These are phyloP conservation scores for Pascua sp. DNA, from an alignment of 1,284 basidiomycete genomes.

Conservation along the genomic window DNA sequence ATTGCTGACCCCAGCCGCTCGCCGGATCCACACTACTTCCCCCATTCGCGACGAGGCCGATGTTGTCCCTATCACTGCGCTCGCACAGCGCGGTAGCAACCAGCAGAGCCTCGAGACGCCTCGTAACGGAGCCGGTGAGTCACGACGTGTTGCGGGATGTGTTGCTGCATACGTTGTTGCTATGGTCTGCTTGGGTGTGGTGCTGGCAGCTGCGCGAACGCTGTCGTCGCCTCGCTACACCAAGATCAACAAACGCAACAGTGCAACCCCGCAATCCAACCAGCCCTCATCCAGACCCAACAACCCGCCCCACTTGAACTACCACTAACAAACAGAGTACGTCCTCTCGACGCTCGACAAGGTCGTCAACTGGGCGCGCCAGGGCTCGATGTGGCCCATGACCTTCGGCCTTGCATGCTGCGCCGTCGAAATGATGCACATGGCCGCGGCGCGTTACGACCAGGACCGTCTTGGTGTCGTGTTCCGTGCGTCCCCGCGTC, in stretches of 20 bases:
- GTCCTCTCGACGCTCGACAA: conserved; percentile 95
- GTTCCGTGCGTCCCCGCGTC: conserved; percentile 96
- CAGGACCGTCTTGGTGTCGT: conserved; percentile 97
- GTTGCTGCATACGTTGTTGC: too few species aligned
- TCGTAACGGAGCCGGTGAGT: conserved; percentile 79
- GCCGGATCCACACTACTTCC: conserved; percentile 32
- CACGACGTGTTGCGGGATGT: too few species aligned
- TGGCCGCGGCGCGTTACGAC: conserved; percentile 95
- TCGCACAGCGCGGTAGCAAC: conserved; percentile 72
- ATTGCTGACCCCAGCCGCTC: conserved; percentile 17
- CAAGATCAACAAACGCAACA: not conserved
- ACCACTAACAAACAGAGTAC: conserved; percentile 65
- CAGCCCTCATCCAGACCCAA: not conserved
- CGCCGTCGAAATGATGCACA: conserved; percentile 94
- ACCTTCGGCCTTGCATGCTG: conserved; percentile 98
- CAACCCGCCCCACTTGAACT: not conserved
- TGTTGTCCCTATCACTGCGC: conserved; percentile 45
- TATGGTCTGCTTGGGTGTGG: too few species aligned
- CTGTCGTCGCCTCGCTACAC: not conserved
- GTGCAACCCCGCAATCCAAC: not conserved
- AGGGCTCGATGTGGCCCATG: conserved; percentile 99
- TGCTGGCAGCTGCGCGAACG: too few species aligned
- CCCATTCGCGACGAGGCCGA: conserved; percentile 33
- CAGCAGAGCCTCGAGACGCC: conserved; percentile 83
- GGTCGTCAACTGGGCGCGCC: conserved; percentile 94